These are phyloP conservation scores for Citrus unshiu DNA, from an alignment of 345 rosid species.

Conservation along the genomic window DNA sequence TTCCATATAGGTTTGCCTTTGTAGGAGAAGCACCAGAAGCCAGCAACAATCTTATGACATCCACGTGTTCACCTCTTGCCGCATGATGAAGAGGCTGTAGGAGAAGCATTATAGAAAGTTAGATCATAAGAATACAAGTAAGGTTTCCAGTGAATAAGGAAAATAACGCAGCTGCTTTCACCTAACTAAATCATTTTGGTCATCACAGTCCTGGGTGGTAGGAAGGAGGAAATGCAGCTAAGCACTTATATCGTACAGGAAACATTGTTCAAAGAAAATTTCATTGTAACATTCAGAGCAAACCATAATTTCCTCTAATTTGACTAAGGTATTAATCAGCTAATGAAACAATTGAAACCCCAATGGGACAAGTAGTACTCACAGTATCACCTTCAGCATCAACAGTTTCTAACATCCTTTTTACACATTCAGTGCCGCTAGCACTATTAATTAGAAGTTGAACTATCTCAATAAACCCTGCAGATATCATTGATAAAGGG, in stretches of 20 bases:
- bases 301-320: not conserved
- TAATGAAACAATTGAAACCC: not conserved
- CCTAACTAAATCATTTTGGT: not conserved
- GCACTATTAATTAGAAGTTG: conserved; percentile 62
- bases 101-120: not conserved
- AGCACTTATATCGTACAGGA: not conserved
- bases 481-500: not conserved
- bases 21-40: conserved; percentile 65
- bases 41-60: conserved; percentile 63
- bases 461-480: conserved; percentile 70
- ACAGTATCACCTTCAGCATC: conserved; percentile 88
- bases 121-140: not conserved
- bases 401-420: conserved; percentile 69
- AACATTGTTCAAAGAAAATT: not conserved
- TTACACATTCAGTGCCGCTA: conserved; percentile 33
- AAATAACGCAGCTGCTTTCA: not conserved
- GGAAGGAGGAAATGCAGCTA: not conserved
- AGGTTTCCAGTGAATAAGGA: not conserved
- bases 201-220: not conserved
- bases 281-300: not conserved
- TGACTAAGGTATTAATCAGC: not conserved
- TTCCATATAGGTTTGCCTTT: conserved; percentile 51
- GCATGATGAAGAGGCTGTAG: conserved; percentile 93
- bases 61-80: conserved; percentile 84
- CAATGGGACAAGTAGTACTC: conserved; percentile 30